These are phyloP conservation scores for Diplodia scrobiculata DNA, from an alignment of 2,329 filamentous ascomycete species.

Conservation along the genomic window DNA sequence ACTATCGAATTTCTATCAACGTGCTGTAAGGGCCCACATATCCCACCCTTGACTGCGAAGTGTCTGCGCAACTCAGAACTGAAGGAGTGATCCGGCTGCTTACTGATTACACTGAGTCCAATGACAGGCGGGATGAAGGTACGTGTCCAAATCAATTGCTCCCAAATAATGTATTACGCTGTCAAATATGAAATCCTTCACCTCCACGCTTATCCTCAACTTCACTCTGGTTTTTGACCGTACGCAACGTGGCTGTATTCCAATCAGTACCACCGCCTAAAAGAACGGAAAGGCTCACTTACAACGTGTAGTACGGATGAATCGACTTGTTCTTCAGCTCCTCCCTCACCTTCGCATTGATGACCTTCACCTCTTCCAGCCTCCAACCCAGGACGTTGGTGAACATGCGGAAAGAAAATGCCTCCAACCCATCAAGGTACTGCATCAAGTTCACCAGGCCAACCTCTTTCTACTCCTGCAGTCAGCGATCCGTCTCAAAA, in stretches of 20 bases:
- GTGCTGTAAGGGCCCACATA: no score
- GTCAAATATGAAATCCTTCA: no score
- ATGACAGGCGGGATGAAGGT: no score
- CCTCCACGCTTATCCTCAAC: not conserved
- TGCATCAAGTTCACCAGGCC: conserved; percentile 45
- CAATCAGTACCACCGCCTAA: not conserved
- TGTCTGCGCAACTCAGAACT: not conserved
- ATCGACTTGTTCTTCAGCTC: conserved; percentile 38
- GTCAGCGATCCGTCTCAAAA: not conserved
- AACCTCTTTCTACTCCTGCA: conserved; percentile 4
- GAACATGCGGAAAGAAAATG: conserved; percentile 48
- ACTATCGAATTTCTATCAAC: no score
- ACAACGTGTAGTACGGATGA: conserved; percentile 41
- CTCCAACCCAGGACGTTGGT: conserved; percentile 48
- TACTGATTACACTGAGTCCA: no score
- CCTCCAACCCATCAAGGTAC: conserved; percentile 48
- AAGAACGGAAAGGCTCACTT: conserved; percentile 18
- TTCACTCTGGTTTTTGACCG: conserved; percentile 5
- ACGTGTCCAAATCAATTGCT: no score
- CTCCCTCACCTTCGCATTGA: conserved; percentile 39
- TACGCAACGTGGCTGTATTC: not conserved
- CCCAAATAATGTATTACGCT: not conserved
- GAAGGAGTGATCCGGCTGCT: not conserved
- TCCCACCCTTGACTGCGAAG: no score
- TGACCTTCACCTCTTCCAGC: conserved; percentile 49